These are phyloP conservation scores for Lactarius pseudohatsudake DNA, from an alignment of 768 basidiomycete species.

Conservation along the genomic window DNA sequence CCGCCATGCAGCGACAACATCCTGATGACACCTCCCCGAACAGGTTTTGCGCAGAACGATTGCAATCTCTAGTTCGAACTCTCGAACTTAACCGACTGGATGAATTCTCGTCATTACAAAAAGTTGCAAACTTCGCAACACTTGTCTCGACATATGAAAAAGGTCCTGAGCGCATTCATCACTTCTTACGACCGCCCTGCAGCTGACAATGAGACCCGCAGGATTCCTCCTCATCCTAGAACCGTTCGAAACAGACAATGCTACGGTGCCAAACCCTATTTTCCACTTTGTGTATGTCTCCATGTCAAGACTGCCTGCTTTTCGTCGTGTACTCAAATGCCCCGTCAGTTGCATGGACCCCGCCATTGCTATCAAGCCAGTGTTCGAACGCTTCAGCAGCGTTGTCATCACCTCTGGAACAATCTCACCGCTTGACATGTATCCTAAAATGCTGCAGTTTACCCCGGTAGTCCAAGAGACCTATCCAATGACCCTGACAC, in stretches of 20 bases:
- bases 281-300: constrained; percentile 88
- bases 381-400: constrained; percentile 96
- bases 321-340: background rate
- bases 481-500: constrained; percentile 95
- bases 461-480: constrained; percentile 96
- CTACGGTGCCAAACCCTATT: constrained; percentile 97
- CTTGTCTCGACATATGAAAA: constrained; percentile 98
- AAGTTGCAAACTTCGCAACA: constrained; percentile 94
- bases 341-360: constrained; percentile 89
- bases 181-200: background rate
- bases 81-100: constrained; percentile 87
- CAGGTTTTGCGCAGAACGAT: constrained; percentile 94
- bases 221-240: constrained; percentile 97
- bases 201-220: constrained; percentile 35
- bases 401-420: constrained; percentile 99
- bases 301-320: constrained; percentile 24
- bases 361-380: constrained; percentile 94
- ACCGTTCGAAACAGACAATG: constrained; percentile 97
- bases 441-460: constrained; percentile 99
- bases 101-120: constrained; percentile 89
- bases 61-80: constrained; percentile 92
- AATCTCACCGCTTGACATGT: constrained; percentile 98
- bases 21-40: constrained; percentile 1
- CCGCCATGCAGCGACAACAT: constrained; percentile 8
- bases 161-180: constrained; percentile 47